A percentile compares a stretch with the other conserved stretches of the same genome.
Evolutionary conservation across 1,284 basidiomycete genomes (phyloP).

Genomic region (Puccinia hordei): DNA sequence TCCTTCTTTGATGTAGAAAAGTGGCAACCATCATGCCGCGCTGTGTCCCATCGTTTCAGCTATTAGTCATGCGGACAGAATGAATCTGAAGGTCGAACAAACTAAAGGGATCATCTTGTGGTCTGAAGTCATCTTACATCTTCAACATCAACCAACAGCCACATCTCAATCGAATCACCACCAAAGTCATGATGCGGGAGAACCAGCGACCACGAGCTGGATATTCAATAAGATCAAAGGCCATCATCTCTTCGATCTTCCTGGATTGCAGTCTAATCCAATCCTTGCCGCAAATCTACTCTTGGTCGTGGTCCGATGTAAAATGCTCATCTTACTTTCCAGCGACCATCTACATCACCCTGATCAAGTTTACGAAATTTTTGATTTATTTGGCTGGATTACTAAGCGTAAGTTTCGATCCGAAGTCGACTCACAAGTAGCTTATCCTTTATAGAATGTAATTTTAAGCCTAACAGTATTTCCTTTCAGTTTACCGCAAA

Average conservation of each 20-base stretch:
- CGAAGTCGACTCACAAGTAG: neutral
- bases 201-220: slow-evolving; percentile 1
- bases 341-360: neutral
- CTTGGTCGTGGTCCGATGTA: neutral
- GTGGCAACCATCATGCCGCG: slow-evolving; percentile 23
- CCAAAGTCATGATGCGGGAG: neutral
- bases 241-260: slow-evolving; percentile 19
- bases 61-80: slow-evolving; percentile 32
- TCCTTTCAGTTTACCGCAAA: slow-evolving; percentile 6
- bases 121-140: slow-evolving; percentile 23
- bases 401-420: slow-evolving; percentile 9
- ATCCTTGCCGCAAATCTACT: neutral
- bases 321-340: slow-evolving; percentile 13
- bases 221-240: slow-evolving; percentile 2
- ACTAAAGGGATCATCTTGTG: slow-evolving; percentile 36
- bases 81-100: slow-evolving; percentile 37
- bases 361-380: slow-evolving; percentile 18
- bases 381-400: slow-evolving; percentile 9
- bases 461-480: neutral
- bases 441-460: neutral
- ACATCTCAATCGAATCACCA: neutral
- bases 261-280: neutral
- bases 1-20: neutral
- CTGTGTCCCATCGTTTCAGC: slow-evolving; percentile 31
- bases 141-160: slow-evolving; percentile 14